Percentiles rank a stretch among this genome's conserved stretches.
Conservation (phyloP, 495 filamentous ascomycete genomes). For the Aspergillus incahuasiensis region DNA sequence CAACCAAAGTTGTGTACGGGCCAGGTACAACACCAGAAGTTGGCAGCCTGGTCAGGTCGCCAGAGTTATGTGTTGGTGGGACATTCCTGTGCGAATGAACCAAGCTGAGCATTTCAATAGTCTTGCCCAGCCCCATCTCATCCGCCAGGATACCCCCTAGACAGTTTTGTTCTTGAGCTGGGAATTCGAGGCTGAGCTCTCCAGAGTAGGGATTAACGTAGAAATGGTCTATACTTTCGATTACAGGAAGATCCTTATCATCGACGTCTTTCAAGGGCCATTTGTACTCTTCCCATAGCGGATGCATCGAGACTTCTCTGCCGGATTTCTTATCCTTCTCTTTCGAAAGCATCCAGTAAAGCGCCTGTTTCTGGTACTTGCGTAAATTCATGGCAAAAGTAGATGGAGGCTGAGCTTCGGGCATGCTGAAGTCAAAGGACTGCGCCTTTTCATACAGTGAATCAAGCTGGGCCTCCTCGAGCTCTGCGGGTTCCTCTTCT, state of each 20-base stretch:
- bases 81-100: slow-evolving; percentile 69
- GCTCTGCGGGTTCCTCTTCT: slow-evolving; percentile 82
- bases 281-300: slow-evolving; percentile 90
- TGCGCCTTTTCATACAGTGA: slow-evolving; percentile 93
- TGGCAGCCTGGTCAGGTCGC: slow-evolving; percentile 54
- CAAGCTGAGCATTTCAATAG: slow-evolving; percentile 94
- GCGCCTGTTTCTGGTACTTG: slow-evolving; percentile 91
- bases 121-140: slow-evolving; percentile 89
- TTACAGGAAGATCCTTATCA: slow-evolving; percentile 61
- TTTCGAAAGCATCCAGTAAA: slow-evolving; percentile 94
- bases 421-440: slow-evolving; percentile 91
- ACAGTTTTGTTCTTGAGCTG: slow-evolving; percentile 89
- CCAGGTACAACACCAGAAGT: slow-evolving; percentile 57
- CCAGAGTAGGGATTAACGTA: slow-evolving; percentile 97
- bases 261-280: slow-evolving; percentile 90
- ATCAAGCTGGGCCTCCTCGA: slow-evolving; percentile 94
- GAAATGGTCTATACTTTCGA: slow-evolving; percentile 64
- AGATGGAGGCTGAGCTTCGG: slow-evolving; percentile 72
- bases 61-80: slow-evolving; percentile 53
- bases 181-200: slow-evolving; percentile 89
- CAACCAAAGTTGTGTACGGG: slow-evolving; percentile 86
- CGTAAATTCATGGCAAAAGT: slow-evolving; percentile 80
- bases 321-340: slow-evolving; percentile 70
- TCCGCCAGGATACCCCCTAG: slow-evolving; percentile 91
- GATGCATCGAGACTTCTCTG: slow-evolving; percentile 82